Base-by-base conservation (phyloP, 805 yeast species). In the Candida yuanshanica region DNA sequence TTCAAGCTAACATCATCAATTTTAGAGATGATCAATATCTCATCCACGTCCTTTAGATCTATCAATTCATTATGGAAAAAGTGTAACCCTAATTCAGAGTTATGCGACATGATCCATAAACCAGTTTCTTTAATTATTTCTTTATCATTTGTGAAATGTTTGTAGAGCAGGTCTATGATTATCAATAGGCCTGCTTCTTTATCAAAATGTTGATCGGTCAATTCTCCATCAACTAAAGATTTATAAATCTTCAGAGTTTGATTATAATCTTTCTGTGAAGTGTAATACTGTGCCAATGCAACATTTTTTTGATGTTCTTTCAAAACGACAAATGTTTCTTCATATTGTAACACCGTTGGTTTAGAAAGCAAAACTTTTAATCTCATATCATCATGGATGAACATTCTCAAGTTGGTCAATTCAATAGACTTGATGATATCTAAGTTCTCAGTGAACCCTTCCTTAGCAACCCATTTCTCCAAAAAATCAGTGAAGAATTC, bases 391-490 rank as follows among this genome's bases (percentile, higher is more conserved):
- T 49, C 42, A 29, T 43, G 7, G 10, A 47, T 32, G 18, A 43
- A 36, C 17, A 39, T 37, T 12, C 46, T 37, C 20, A 56, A 43
- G 1, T 48, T 37, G 1, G 49, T 45, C 13, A 43, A 21, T 35
- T 52, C 53, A 18, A 56, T 16, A 11, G 51, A 46, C 11, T 44
- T 44, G 9, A 53, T 29, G 6, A 48, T 42, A 20, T 53, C 36
- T 5, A 4, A 27, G 29, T 43, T 51, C 13, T 32, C 25, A 22
- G 48, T 38, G 9, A 42, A 33, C 2, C 38, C 31, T n/a, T 43
- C 43, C 24, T 50, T 55, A 2, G 39, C 14, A 2, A 53, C 29
- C 60, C 60, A 56, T 34, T 46, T 39, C 21, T 50, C 51, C 26
- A 56, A 31, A 25, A 56, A 50, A 14, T 45, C 34, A 13, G 39